Evolutionary conservation across 768 basidiomycete species (phyloP).

Genomic region (Nidularia pulvinata): DNA sequence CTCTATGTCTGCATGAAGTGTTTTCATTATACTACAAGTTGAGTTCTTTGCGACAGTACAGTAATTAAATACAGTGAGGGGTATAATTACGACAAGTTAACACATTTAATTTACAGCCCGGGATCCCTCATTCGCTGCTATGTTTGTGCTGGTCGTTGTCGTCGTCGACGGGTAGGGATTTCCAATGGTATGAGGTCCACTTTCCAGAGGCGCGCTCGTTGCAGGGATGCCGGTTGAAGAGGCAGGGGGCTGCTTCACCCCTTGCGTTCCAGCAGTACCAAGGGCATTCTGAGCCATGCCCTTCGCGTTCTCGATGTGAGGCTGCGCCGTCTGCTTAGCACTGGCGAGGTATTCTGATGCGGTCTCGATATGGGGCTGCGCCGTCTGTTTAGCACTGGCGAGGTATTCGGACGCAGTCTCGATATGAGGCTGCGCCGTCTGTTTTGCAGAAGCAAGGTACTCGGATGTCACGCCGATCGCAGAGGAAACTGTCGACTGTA

Average conservation of each 20-base stretch:
- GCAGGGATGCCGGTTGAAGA: constrained; percentile 25
- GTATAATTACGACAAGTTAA: neutral
- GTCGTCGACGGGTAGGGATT: constrained; percentile 25
- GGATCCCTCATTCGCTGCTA: constrained; percentile 14
- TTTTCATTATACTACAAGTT: too few relatives aligned
- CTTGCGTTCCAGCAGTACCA: constrained; percentile 14
- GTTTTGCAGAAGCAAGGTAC: constrained; percentile 23
- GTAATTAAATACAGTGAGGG: neutral
- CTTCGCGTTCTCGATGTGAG: constrained; percentile 37
- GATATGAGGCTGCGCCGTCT: constrained; percentile 35
- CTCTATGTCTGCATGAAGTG: too few relatives aligned
- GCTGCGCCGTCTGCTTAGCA: constrained; percentile 20
- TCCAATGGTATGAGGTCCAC: constrained; percentile 26
- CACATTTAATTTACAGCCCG: neutral
- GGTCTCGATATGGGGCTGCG: constrained; percentile 38
- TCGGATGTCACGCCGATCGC: constrained; percentile 26
- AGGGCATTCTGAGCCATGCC: constrained; percentile 26
- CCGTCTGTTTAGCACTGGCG: constrained; percentile 5
- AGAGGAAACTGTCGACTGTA: constrained; percentile 27
- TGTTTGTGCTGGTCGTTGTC: constrained; percentile 11
- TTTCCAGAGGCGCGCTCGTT: constrained; percentile 38
- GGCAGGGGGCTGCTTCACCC: constrained; percentile 9
- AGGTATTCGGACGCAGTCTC: constrained; percentile 22
- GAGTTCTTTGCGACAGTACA: too few relatives aligned
- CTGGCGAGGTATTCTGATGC: constrained; percentile 10